These are phyloP conservation scores for Colletotrichum kahawae DNA, from an alignment of 2,329 filamentous ascomycete genomes.

Conservation along the genomic window DNA sequence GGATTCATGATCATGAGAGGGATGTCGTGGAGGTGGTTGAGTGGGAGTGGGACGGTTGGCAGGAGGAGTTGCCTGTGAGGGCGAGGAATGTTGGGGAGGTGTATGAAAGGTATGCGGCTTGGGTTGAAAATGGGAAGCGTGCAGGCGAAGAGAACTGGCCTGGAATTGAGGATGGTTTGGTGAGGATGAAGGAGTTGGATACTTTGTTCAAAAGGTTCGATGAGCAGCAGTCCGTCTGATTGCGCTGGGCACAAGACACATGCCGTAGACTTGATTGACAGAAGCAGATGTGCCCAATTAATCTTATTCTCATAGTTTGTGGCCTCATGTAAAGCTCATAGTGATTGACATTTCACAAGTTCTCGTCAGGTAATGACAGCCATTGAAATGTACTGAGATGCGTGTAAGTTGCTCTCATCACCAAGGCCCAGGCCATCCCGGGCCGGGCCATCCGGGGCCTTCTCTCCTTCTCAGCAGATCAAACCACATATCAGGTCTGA, in stretches of 20 bases:
- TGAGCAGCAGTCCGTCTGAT: not conserved
- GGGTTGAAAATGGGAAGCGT: constrained; percentile 16
- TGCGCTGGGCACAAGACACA: no score
- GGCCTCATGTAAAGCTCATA: not conserved
- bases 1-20: constrained; percentile 54
- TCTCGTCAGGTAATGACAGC: not conserved
- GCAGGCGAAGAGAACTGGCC: not conserved
- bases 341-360: not conserved
- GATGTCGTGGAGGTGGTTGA: constrained; percentile 46
- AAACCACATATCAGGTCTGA: constrained; percentile 1
- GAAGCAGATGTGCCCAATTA: not conserved
- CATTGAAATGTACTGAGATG: not conserved
- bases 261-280: no score
- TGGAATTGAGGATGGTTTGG: not conserved
- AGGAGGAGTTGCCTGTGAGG: constrained; percentile 47
- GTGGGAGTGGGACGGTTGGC: constrained; percentile 52
- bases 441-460: not conserved
- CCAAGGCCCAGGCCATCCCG: not conserved
- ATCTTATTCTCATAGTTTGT: fast-evolving
- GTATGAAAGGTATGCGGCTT: constrained; percentile 59
- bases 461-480: not conserved
- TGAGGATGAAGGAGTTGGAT: not conserved
- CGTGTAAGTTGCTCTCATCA: not conserved
- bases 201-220: not conserved
- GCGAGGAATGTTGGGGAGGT: constrained; percentile 56